Percentiles rank a stretch among this genome's conserved stretches.
Evolutionary conservation across 116 monocot species (phyloP).

Genomic region (Dioscorea cayenensis): DNA sequence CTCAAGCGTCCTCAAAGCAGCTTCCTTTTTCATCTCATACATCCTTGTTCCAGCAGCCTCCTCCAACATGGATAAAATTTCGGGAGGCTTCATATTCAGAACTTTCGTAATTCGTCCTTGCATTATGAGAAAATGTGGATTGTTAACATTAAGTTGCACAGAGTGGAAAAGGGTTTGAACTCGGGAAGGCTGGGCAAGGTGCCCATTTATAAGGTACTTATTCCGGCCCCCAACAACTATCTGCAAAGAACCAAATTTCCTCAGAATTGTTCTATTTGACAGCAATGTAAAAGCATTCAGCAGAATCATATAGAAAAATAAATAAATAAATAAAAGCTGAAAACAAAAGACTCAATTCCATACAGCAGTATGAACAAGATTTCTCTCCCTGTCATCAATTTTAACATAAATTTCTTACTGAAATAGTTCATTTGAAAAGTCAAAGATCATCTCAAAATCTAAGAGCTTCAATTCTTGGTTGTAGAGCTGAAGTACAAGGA

Average conservation of each 20-base stretch:
- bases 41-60: conserved; percentile 99
- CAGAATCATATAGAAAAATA: neutral
- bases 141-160: conserved; percentile 95
- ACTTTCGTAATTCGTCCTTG: conserved; percentile 99
- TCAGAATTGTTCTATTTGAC: neutral
- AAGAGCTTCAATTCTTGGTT: too few relatives aligned
- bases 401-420: too few relatives aligned
- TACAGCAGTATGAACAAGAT: too few relatives aligned
- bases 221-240: conserved; percentile 91
- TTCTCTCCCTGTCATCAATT: too few relatives aligned
- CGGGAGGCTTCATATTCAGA: conserved; percentile 95
- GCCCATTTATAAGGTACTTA: conserved; percentile 94
- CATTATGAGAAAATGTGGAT: conserved; percentile 98
- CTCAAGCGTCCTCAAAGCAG: conserved; percentile 90
- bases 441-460: too few relatives aligned
- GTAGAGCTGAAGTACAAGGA: neutral
- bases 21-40: conserved; percentile 91
- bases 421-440: too few relatives aligned
- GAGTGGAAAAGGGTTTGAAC: conserved; percentile 97
- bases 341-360: too few relatives aligned
- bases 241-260: conserved; percentile 18
- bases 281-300: neutral
- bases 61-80: conserved; percentile 97
- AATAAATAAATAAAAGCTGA: neutral
- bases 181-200: conserved; percentile 80